A percentile compares a stretch with the other conserved stretches of the same genome.
phyloP scores from a whole-genome alignment of 768 basidiomycete species.

The Obba rivulosa region DNA sequence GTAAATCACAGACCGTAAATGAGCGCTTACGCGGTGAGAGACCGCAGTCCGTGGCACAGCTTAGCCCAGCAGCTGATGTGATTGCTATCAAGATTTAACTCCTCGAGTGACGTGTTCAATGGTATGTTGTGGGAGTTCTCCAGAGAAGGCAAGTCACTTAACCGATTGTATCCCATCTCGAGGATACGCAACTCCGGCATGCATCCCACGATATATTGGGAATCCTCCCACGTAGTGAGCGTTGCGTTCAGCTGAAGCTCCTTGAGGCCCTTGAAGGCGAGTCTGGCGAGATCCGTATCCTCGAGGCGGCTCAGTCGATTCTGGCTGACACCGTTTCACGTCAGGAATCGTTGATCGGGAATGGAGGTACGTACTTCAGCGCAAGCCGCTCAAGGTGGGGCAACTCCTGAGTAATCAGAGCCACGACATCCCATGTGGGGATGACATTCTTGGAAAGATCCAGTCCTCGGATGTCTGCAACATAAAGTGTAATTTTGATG shows the following conservation, averaged over 20 bases:
- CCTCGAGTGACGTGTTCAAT: constrained; percentile 30
- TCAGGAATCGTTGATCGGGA: constrained; percentile 4
- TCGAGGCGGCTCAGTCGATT: constrained; percentile 52
- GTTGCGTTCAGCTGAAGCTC: constrained; percentile 76
- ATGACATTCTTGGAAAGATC: constrained; percentile 79
- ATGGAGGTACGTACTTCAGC: constrained; percentile 61
- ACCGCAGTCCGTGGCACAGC: constrained; percentile 37
- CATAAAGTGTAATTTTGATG: too few species aligned
- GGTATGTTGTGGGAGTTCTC: not conserved
- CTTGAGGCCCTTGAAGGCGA: constrained; percentile 45
- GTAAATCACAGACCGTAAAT: not conserved
- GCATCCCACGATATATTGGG: constrained; percentile 39
- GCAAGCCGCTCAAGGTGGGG: constrained; percentile 57
- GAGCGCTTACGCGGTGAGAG: constrained; percentile 39
- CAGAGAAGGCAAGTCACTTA: constrained; percentile 30
- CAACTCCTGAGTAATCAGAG: constrained; percentile 57
- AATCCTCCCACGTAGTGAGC: constrained; percentile 65
- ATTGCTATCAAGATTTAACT: constrained; percentile 72
- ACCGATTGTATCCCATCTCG: constrained; percentile 68
- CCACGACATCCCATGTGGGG: constrained; percentile 63
- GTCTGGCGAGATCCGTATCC: constrained; percentile 24
- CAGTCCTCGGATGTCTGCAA: constrained; percentile 66
- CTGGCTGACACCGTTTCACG: constrained; percentile 39
- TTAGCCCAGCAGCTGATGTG: constrained; percentile 50
- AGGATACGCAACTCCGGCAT: constrained; percentile 53